A percentile compares a stretch with the other conserved stretches of the same genome.
phyloP scores from a whole-genome alignment of 495 filamentous ascomycete genomes.

The Xylaria venustula region DNA sequence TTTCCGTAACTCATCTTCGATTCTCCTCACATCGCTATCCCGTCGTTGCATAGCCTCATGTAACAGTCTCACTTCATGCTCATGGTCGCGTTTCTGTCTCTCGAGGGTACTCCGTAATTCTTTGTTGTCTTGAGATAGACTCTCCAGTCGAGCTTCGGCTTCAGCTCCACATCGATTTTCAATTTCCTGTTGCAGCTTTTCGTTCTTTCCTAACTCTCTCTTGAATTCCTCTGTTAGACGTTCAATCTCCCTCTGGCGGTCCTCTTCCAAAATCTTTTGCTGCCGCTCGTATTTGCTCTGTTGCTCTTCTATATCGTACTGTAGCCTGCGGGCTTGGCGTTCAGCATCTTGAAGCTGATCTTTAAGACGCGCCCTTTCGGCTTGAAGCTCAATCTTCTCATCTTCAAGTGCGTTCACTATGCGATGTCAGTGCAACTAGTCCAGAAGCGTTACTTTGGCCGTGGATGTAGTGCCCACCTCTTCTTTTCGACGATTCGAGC shows the following conservation, averaged over 20 bases:
- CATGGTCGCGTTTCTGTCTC: slow-evolving; percentile 30
- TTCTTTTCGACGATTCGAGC: slow-evolving; percentile 65
- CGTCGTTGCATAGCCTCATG: slow-evolving; percentile 22
- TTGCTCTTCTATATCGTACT: slow-evolving; percentile 41
- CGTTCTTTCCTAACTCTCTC: slow-evolving; percentile 29
- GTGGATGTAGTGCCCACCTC: slow-evolving; percentile 56
- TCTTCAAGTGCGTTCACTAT: slow-evolving; percentile 68
- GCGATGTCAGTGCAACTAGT: slow-evolving; percentile 6
- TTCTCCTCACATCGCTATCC: slow-evolving; percentile 14
- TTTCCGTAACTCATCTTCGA: slow-evolving; percentile 22
- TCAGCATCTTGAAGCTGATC: slow-evolving; percentile 59
- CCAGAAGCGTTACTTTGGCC: neutral
- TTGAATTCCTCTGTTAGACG: slow-evolving; percentile 37
- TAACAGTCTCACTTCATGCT: slow-evolving; percentile 23
- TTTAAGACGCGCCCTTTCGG: slow-evolving; percentile 55
- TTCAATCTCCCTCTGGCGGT: slow-evolving; percentile 25
- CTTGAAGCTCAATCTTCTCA: slow-evolving; percentile 54
- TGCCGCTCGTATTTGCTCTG: slow-evolving; percentile 22
- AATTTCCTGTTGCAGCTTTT: slow-evolving; percentile 30
- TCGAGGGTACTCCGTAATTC: slow-evolving; percentile 24
- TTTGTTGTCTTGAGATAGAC: slow-evolving; percentile 30
- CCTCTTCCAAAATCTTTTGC: slow-evolving; percentile 21
- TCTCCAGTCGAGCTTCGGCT: slow-evolving; percentile 27
- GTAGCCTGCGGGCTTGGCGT: slow-evolving; percentile 35
- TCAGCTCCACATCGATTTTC: slow-evolving; percentile 27